A percentile compares a stretch with the other conserved stretches of the same genome.
Conservation (phyloP, 352 stramenopile species). For the Poterioochromonas sp. region DNA sequence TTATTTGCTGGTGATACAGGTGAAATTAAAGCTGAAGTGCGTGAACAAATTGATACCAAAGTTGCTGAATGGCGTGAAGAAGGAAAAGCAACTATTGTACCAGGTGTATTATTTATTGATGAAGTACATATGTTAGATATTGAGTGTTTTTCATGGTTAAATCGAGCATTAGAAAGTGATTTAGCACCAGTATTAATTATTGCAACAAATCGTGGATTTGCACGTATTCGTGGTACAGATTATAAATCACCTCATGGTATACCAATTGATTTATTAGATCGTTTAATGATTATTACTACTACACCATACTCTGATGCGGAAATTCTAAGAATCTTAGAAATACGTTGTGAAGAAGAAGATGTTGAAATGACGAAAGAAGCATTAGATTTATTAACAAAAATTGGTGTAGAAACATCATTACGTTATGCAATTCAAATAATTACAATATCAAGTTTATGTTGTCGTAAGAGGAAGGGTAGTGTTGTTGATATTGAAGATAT, state of each 20-base stretch:
- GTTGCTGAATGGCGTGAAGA: conserved; percentile 85
- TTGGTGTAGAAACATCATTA: conserved; percentile 91
- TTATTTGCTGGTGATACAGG: conserved; percentile 98
- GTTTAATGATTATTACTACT: conserved; percentile 97
- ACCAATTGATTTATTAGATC: conserved; percentile 93
- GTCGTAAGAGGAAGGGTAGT: conserved; percentile 76
- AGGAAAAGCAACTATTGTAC: conserved; percentile 93
- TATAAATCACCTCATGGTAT: conserved; percentile 97
- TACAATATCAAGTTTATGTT: conserved; percentile 88
- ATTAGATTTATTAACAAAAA: conserved; percentile 92
- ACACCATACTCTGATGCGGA: conserved; percentile 88
- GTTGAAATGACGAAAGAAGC: conserved; percentile 95
- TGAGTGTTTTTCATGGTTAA: conserved; percentile 99
- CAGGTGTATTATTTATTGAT: conserved; percentile 98
- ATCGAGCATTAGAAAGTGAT: conserved; percentile 91
- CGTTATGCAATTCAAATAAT: conserved; percentile 99
- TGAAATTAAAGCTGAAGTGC: conserved; percentile 96
- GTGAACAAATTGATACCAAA: conserved; percentile 97
- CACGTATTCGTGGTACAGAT: conserved; percentile 93
- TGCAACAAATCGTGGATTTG: conserved; percentile 96
- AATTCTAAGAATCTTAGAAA: conserved; percentile 89
- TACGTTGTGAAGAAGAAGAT: conserved; percentile 94
- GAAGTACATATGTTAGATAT: conserved; percentile 99
- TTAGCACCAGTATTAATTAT: conserved; percentile 97
- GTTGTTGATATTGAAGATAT: conserved; percentile 62